Percentiles rank a stretch among this genome's conserved stretches.
Conservation (phyloP, 331 rosid genomes). For the Prunus yedoensis region DNA sequence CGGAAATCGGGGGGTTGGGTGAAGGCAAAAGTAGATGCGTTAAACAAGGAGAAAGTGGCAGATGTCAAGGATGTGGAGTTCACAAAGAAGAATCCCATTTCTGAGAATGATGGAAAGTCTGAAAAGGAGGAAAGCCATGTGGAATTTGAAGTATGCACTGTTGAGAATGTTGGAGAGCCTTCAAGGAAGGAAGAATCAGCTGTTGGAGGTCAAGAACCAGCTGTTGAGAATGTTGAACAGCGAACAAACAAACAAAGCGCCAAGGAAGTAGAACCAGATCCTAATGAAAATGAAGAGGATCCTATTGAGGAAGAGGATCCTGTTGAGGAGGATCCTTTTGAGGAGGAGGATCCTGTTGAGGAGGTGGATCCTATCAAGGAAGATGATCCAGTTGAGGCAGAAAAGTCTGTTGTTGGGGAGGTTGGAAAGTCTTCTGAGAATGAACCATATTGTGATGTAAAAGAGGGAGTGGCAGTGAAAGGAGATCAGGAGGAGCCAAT, state of each 20-base stretch:
- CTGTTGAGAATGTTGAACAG: constrained; percentile 28
- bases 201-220: constrained; percentile 30
- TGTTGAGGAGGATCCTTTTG: neutral
- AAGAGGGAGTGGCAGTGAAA: constrained; percentile 30
- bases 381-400: constrained; percentile 21
- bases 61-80: constrained; percentile 23
- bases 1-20: constrained; percentile 30
- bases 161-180: constrained; percentile 29
- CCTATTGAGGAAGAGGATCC: neutral
- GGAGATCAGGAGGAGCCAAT: constrained; percentile 28
- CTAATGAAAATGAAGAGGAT: constrained; percentile 11
- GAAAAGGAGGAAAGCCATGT: constrained; percentile 14
- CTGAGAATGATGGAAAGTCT: constrained; percentile 14
- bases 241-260: constrained; percentile 13
- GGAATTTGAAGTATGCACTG: neutral
- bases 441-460: constrained; percentile 23
- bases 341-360: constrained; percentile 12
- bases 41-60: constrained; percentile 19
- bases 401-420: constrained; percentile 22
- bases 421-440: constrained; percentile 29
- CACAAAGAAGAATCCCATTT: constrained; percentile 27
- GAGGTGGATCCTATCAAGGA: neutral
- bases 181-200: constrained; percentile 32
- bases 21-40: constrained; percentile 36
- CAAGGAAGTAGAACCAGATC: constrained; percentile 17